Percentiles rank a stretch among this genome's conserved stretches.
Conservation (phyloP, 192 early-diverging fungal genomes). For the Geranomyces michiganensis region DNA sequence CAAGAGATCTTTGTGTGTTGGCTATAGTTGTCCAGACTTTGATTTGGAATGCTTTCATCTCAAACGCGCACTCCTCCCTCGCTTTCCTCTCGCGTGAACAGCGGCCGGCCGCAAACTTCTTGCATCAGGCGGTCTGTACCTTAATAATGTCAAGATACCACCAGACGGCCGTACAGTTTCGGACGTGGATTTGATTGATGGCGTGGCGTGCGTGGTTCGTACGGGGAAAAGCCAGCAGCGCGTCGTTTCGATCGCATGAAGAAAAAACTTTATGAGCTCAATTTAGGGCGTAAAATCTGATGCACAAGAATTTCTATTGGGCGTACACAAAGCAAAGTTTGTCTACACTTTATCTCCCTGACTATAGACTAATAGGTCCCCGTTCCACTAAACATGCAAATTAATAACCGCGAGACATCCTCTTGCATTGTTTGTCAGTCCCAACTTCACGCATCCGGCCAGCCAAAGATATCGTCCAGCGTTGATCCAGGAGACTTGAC, state of each 20-base stretch:
- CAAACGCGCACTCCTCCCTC: background rate
- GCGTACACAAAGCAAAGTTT: too few species aligned
- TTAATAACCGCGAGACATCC: too few species aligned
- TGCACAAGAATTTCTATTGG: too few species aligned
- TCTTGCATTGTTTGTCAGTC: too few species aligned
- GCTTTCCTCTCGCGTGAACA: conserved; percentile 24
- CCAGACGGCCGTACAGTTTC: conserved; percentile 38
- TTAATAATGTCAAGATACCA: conserved; percentile 59
- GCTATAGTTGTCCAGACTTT: too few species aligned
- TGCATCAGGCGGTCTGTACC: conserved; percentile 80
- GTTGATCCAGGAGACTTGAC: background rate
- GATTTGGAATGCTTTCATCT: too few species aligned
- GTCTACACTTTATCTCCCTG: too few species aligned
- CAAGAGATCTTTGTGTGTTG: too few species aligned
- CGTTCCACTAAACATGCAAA: too few species aligned
- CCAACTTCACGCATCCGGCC: background rate
- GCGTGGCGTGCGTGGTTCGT: conserved; percentile 67
- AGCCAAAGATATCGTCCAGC: conserved; percentile 8
- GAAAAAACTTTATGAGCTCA: too few species aligned
- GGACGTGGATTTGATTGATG: conserved; percentile 66
- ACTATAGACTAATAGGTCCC: too few species aligned
- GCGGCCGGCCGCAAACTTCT: conserved; percentile 78
- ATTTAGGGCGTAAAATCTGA: too few species aligned
- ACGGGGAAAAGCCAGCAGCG: conserved; percentile 81
- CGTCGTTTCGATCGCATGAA: conserved; percentile 43